Base-by-base conservation (phyloP, 2,329 filamentous ascomycete species). In the Colletotrichum incanum region DNA sequence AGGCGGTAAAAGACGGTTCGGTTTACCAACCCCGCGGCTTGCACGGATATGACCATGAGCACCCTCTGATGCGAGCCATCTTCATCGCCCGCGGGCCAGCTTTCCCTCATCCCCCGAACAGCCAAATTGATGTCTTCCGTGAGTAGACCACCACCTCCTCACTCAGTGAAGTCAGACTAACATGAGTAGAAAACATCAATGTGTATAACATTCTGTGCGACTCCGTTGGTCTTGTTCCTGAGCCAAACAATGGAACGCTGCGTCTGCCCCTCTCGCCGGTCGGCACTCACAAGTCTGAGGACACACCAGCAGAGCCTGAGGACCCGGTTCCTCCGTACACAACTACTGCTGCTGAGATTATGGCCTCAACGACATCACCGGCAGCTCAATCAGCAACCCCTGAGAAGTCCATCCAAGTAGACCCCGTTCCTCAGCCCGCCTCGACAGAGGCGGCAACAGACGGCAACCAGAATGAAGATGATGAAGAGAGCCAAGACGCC, bases 171-270 rank as follows among this genome's bases (percentile, higher is more conserved):
- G 43, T 72, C 23, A 43, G 28, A 56, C 74, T 82, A 79, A 82
- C 78, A 14, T 3, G 7, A 6, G 31, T 76, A 96, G 93, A 98
- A 89, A 98, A 98, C 75, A 95, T 91, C 71, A 93, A 98, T 78
- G 93, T 98, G 11, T 98, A 98, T 84, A 98, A 98, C 78, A 94
- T 98, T 74, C 83, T 98, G 55, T 98, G 96, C 80, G 95, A 98
- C 82, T 95, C 94, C 0, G 83, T 98, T 34, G 92, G 92, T 16
- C 84, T 98, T 69, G 81, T 79, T 3, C 93, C 95, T 0, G 87
- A 87, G 65, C 90, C 93, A 1, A 98, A 98, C 80, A 98, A 98
- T 78, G 96, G 96, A 61, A 98, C 95, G 0, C 84, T 98, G 7
- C 87, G 92, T 14, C 86, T 96, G 16, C 93, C 93, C 0, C 83